Evolutionary conservation across 306 rosid species (phyloP), one percentile per base, ranked within the genome.

Genomic region (Sophora flavescens): DNA sequence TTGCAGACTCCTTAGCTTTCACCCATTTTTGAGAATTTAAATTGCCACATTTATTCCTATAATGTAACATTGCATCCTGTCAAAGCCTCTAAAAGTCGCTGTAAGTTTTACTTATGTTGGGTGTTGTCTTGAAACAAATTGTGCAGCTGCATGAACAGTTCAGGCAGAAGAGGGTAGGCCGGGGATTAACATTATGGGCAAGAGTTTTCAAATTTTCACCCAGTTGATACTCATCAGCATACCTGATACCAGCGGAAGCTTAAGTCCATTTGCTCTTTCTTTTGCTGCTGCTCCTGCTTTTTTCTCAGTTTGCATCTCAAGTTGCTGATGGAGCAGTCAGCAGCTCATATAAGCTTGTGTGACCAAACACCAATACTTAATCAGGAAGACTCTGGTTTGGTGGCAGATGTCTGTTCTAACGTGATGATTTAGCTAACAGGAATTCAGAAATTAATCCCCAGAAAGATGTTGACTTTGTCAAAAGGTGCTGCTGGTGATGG

Each of bases 201-300:
- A 30, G 3, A 30, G 71, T 83, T 82, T 83, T 53, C 80, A 81
- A 66, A 88, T 86, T 58, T 90, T 85, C 78, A 60, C 86, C 42
- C 68, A 74, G 81, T 82, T 52, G 79, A 75, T 72, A 66, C 66
- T 36, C 68, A 80, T 51, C 78, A 72, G 71, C 71, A 72, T 73
- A n/a, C 77, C 83, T 72, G 75, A 26, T 85, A 51, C 79, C 67
- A 86, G 82, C 72, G 76, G 78, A 88, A 84, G 73, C 86, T 89
- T 82, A 90, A n/a, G 89, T 71, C 89, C 93, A 13, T 86, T 91
- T 79, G 81, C 93, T 76, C 93, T 91, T 82, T 84, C 91, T 77
- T 89, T 88, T 83, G 80, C 93, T 63, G 96, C 99, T 59, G 93
- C 96, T 2, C 97, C 99, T 51, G 74, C 93, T 18, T 92, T 88